phyloP scores from a whole-genome alignment of 1,139 yeast species.

The Blastobotrys ciferrii region DNA sequence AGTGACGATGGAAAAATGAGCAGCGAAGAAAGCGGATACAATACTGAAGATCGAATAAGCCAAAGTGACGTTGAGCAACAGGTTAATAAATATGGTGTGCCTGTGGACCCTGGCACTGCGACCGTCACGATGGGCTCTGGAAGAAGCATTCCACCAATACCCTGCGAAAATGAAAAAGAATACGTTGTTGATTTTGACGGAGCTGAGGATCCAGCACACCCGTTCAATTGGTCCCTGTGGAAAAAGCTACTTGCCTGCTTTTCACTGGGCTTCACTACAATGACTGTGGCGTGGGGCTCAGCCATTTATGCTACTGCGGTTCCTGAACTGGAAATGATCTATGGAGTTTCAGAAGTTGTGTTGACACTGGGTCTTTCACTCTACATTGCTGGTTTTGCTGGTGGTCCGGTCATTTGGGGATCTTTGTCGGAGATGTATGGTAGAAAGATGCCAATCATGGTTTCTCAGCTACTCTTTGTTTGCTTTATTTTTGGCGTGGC shows the following conservation, averaged over 20 bases:
- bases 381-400: constrained; percentile 75
- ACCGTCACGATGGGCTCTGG: constrained; percentile 2
- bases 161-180: constrained; percentile 7
- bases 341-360: constrained; percentile 21
- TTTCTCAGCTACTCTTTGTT: constrained; percentile 39
- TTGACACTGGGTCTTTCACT: constrained; percentile 55
- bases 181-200: constrained; percentile 44
- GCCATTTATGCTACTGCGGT: constrained; percentile 37
- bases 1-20: too few species aligned
- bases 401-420: constrained; percentile 78
- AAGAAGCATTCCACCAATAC: constrained; percentile 1
- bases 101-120: constrained; percentile 4
- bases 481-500: constrained; percentile 46
- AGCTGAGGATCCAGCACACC: constrained; percentile 44
- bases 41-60: not conserved
- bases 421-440: constrained; percentile 76
- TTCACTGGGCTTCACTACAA: constrained; percentile 33
- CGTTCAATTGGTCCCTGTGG: constrained; percentile 42
- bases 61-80: not conserved
- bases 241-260: constrained; percentile 33
- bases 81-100: not conserved
- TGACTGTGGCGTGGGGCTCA: constrained; percentile 38
- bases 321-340: constrained; percentile 23
- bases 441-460: constrained; percentile 53
- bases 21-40: not conserved